Percentiles rank a stretch among this genome's conserved stretches.
These are phyloP conservation scores for Tolypocladium tropicale DNA, from an alignment of 2,329 filamentous ascomycete genomes.

Conservation along the genomic window DNA sequence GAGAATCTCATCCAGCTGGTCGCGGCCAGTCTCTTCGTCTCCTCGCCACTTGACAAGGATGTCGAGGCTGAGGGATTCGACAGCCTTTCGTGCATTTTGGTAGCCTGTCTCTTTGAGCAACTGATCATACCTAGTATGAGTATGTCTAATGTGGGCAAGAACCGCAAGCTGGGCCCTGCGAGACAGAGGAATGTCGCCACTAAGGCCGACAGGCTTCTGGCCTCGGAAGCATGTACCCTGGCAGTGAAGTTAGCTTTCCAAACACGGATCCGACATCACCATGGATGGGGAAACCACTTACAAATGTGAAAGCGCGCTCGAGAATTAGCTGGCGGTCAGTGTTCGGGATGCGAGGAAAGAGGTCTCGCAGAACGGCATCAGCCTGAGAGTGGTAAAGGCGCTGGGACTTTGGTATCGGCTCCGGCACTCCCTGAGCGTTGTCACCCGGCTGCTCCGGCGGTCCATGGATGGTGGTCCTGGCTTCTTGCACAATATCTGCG, in stretches of 20 bases:
- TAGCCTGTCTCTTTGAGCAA: constrained; percentile 48
- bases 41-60: constrained; percentile 62
- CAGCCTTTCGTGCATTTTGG: constrained; percentile 49
- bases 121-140: constrained; percentile 55
- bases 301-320: constrained; percentile 52
- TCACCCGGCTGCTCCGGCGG: constrained; percentile 10
- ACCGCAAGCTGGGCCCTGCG: constrained; percentile 55
- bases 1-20: constrained; percentile 57
- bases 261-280: not conserved
- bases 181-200: constrained; percentile 43
- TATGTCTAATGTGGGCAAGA: constrained; percentile 56
- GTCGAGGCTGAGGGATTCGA: constrained; percentile 51
- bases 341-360: constrained; percentile 56
- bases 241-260: constrained; percentile 6
- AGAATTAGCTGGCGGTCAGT: constrained; percentile 54
- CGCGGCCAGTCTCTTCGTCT: constrained; percentile 57
- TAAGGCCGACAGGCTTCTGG: constrained; percentile 48
- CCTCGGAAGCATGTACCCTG: constrained; percentile 42
- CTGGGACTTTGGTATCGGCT: constrained; percentile 47
- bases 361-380: constrained; percentile 49
- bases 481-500: constrained; percentile 48
- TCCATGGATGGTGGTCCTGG: constrained; percentile 21
- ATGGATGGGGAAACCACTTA: constrained; percentile 21
- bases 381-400: constrained; percentile 52
- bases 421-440: constrained; percentile 27